Evolutionary conservation across 2,329 filamentous ascomycete species (phyloP).

Genomic region (Sporothrix mexicana): DNA sequence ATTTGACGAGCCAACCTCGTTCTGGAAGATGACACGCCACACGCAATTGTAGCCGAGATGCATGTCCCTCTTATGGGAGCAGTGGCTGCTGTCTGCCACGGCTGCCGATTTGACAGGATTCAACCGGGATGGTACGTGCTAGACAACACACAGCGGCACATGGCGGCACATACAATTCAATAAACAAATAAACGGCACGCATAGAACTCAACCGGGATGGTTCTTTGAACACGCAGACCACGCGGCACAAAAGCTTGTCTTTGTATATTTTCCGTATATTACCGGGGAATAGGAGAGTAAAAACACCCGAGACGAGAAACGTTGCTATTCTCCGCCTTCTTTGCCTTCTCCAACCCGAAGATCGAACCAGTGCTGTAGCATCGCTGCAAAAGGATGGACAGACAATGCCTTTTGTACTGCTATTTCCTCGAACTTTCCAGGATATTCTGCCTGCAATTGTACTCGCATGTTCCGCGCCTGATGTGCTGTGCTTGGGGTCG

Average conservation of each 20-base stretch:
- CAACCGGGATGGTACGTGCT: background rate
- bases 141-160: background rate
- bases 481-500: background rate
- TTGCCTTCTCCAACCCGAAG: background rate
- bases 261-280: background rate
- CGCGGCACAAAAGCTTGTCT: background rate
- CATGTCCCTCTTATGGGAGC: background rate
- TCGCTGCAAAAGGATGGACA: background rate
- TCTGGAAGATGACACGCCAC: background rate
- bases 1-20: no score
- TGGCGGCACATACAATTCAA: conserved; percentile 1
- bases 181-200: background rate
- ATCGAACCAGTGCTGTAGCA: background rate
- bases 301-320: background rate
- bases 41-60: background rate
- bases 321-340: background rate
- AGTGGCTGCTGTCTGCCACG: background rate
- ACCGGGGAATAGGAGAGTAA: background rate
- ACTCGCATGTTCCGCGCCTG: no score
- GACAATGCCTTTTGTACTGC: background rate
- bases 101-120: background rate
- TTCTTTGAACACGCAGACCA: background rate
- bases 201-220: background rate
- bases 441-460: background rate
- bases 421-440: background rate